Base-by-base conservation (phyloP, 805 yeast species). In the Pichia sporocuriosa region DNA sequence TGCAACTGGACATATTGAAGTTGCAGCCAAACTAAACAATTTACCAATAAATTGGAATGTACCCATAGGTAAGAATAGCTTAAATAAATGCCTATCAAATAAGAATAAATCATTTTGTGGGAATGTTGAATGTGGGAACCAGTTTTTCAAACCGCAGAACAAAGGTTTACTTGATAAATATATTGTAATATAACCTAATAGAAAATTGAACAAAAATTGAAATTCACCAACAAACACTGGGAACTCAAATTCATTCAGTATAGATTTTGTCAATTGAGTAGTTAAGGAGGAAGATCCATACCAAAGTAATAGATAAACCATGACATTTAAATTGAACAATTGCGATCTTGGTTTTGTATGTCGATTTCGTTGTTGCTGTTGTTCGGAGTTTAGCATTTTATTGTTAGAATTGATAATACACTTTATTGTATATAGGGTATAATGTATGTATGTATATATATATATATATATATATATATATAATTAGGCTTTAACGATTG, bases 11-110 rank as follows among this genome's bases (percentile, higher is more conserved):
- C 80, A 79, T 32, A 76, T 52, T 6, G 84, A 73, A 0, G 84
- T 79, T 0, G 87, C 86, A 28, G 73, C 70, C 31, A 81, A 70
- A 4, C 78, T 73, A 54, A 77, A 76, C 51, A 69, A 69, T 56
- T 79, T 80, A 2, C 86, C 86, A 15, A 71, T 60, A 50, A 79
- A 79, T 51, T 80, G 87, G 54, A 80, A 77, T 10, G 78, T 55
- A 1, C 85, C 84, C 56, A 81, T 63, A 0, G 88, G 88, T 21
- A 79, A 54, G 8, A 77, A 75, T 0, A 74, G 69, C 42, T 68
- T 66, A 11, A 76, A 42, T 3, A 78, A 57, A 26, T 68, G 66
- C 20, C 54, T 60, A 23, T 63, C 56, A 13, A 75, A 39, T 6
- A 28, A 40, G 13, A 48, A 42, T 4, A 28, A 21, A 33, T 63